Conservation (phyloP, 306 rosid genomes). For the Casuarina glauca region DNA sequence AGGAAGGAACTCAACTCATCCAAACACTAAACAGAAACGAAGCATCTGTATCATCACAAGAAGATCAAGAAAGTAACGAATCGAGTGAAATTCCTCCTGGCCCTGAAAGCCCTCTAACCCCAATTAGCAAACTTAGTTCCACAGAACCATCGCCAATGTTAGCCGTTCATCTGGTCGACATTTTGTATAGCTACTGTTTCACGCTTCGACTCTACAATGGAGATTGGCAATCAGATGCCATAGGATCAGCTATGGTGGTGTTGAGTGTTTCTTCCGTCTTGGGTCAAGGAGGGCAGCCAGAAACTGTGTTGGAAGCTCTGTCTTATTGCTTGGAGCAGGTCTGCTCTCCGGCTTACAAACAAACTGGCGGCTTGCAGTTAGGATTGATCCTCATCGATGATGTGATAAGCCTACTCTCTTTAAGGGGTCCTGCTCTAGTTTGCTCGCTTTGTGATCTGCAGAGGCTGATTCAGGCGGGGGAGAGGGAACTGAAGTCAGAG, state of each 20-base stretch:
- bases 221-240: slow-evolving; percentile 74
- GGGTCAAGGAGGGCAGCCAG: slow-evolving; percentile 71
- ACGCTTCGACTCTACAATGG: slow-evolving; percentile 86
- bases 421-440: slow-evolving; percentile 61
- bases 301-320: slow-evolving; percentile 64
- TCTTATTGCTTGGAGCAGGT: slow-evolving; percentile 74
- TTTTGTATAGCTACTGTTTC: slow-evolving; percentile 75
- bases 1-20: slow-evolving; percentile 81
- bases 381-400: slow-evolving; percentile 66
- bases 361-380: slow-evolving; percentile 68
- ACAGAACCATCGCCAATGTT: slow-evolving; percentile 74
- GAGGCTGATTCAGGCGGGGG: slow-evolving; percentile 66
- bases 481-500: slow-evolving; percentile 55
- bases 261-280: slow-evolving; percentile 71
- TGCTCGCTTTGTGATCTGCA: slow-evolving; percentile 63
- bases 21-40: slow-evolving; percentile 50
- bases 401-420: slow-evolving; percentile 46
- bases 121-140: slow-evolving; percentile 69
- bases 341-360: slow-evolving; percentile 71
- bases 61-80: slow-evolving; percentile 35
- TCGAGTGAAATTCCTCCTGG: slow-evolving; percentile 61
- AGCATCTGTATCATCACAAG: slow-evolving; percentile 10
- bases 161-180: slow-evolving; percentile 74
- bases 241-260: slow-evolving; percentile 63
- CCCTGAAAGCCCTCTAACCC: slow-evolving; percentile 67